phyloP scores from a whole-genome alignment of 2,329 filamentous ascomycete species.

The Trichoderma atrobrunneum region DNA sequence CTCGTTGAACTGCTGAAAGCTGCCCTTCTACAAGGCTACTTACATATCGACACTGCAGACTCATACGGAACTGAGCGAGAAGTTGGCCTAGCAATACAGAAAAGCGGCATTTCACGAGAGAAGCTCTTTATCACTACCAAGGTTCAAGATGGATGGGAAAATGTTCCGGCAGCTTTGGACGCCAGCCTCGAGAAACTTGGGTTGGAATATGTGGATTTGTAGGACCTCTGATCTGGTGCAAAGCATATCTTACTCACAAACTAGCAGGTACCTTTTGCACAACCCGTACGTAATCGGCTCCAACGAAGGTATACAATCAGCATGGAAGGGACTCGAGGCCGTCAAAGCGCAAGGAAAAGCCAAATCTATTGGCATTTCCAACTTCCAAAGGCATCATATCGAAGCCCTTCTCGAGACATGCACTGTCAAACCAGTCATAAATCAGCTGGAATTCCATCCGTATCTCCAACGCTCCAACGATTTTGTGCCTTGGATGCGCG shows the following conservation, averaged over 20 bases:
- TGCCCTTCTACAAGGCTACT: background rate
- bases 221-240: background rate
- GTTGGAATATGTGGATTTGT: background rate
- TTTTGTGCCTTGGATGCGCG: background rate
- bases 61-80: background rate
- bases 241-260: background rate
- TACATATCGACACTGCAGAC: background rate
- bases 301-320: background rate
- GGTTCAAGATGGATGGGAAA: background rate
- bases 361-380: background rate
- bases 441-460: background rate
- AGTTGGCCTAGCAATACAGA: background rate
- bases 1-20: background rate
- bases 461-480: background rate
- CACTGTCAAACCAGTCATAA: background rate
- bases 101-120: background rate
- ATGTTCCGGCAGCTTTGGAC: background rate
- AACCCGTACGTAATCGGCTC: background rate
- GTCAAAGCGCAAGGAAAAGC: background rate
- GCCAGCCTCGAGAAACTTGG: background rate
- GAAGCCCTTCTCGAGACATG: background rate
- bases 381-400: background rate
- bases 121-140: background rate
- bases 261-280: background rate
- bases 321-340: background rate